Evolutionary conservation across 2,329 filamentous ascomycete species (phyloP).

Genomic region (Aspergillus eucalypticola): DNA sequence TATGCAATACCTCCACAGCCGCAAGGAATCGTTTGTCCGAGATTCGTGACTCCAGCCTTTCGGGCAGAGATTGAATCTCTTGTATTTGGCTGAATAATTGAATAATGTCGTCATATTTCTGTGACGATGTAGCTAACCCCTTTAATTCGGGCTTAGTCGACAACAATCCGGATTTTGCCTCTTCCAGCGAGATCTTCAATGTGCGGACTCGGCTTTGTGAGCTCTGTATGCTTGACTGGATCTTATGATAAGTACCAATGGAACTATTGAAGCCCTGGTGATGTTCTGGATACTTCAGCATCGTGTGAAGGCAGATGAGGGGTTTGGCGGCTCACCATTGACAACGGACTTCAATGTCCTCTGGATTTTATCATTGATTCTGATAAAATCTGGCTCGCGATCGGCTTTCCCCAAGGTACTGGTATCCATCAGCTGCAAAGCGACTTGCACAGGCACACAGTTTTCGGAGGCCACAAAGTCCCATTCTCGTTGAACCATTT

Average conservation of each 20-base stretch:
- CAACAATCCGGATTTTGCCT: slow-evolving; percentile 78
- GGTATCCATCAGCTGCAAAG: slow-evolving; percentile 89
- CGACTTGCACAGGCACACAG: slow-evolving; percentile 89
- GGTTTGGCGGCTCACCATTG: slow-evolving; percentile 56
- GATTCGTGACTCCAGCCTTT: slow-evolving; percentile 89
- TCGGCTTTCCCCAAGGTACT: slow-evolving; percentile 91
- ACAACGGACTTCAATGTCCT: slow-evolving; percentile 91
- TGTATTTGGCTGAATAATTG: slow-evolving; percentile 82
- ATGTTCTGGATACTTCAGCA: slow-evolving; percentile 62
- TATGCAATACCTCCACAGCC: slow-evolving; percentile 88
- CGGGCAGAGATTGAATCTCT: slow-evolving; percentile 82
- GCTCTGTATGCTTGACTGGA: slow-evolving; percentile 85
- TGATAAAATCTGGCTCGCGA: slow-evolving; percentile 80
- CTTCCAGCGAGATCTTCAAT: slow-evolving; percentile 78
- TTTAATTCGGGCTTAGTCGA: slow-evolving; percentile 87
- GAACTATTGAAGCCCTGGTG: slow-evolving; percentile 99
- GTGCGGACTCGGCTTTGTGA: slow-evolving; percentile 83
- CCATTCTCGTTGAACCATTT: slow-evolving; percentile 86
- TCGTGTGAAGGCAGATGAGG: background rate
- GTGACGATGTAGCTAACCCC: slow-evolving; percentile 81
- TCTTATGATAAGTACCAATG: slow-evolving; percentile 98
- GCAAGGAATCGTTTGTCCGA: slow-evolving; percentile 94
- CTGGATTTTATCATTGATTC: slow-evolving; percentile 85
- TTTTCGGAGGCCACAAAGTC: slow-evolving; percentile 84
- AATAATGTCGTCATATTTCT: slow-evolving; percentile 86